These are phyloP conservation scores for Backusella psychrophila DNA, from an alignment of 192 early-diverging fungal species.

Conservation along the genomic window DNA sequence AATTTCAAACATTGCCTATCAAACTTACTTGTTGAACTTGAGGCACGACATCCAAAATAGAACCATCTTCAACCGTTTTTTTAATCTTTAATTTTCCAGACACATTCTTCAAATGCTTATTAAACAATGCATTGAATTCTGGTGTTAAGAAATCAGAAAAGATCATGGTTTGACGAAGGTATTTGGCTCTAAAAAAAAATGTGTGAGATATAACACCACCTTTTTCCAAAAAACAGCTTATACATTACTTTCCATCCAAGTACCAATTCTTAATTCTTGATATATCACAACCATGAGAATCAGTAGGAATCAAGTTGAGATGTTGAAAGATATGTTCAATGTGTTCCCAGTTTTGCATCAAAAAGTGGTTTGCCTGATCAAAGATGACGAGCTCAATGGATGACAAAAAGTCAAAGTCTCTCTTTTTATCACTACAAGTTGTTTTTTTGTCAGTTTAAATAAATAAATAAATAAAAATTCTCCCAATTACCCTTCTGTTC, in stretches of 20 bases:
- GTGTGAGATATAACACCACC: too few species aligned
- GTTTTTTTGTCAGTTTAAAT: background rate
- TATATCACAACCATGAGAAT: conserved; percentile 94
- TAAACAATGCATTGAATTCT: conserved; percentile 89
- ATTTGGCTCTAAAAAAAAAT: conserved; percentile 51
- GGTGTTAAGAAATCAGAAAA: conserved; percentile 82
- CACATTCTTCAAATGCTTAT: conserved; percentile 59
- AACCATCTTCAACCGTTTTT: conserved; percentile 54
- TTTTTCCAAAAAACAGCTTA: background rate
- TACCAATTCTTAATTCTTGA: conserved; percentile 85
- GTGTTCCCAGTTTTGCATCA: conserved; percentile 99
- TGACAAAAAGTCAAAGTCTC: conserved; percentile 91
- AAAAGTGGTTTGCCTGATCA: conserved; percentile 79
- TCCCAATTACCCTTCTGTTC: conserved; percentile 61
- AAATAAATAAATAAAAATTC: background rate
- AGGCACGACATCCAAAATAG: conserved; percentile 75
- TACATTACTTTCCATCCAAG: conserved; percentile 69
- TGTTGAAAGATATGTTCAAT: conserved; percentile 79
- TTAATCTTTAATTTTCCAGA: conserved; percentile 76
- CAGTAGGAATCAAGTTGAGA: conserved; percentile 86
- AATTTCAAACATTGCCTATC: too few species aligned
- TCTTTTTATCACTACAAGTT: conserved; percentile 69
- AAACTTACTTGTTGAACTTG: conserved; percentile 67
- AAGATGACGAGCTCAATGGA: conserved; percentile 90
- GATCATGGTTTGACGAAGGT: conserved; percentile 88